Percentiles rank a stretch among this genome's conserved stretches.
Evolutionary conservation across 805 yeast species (phyloP).

Genomic region (Saitoella complicata): DNA sequence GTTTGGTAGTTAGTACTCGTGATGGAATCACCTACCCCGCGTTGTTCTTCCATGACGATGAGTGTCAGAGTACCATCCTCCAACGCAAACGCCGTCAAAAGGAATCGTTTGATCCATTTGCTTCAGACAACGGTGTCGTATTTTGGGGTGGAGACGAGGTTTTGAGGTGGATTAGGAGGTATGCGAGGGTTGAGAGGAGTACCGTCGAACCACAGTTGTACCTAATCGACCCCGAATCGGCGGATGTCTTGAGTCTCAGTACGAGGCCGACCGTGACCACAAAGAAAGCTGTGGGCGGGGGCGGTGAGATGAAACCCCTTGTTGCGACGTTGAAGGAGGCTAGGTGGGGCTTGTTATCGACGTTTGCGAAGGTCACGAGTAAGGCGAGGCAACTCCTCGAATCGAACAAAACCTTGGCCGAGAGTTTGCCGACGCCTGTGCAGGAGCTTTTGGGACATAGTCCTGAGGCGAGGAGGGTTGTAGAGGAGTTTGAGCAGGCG

Average conservation of each 20-base stretch:
- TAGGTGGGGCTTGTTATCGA: conserved; percentile 74
- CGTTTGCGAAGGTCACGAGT: conserved; percentile 63
- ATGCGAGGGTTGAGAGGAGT: conserved; percentile 50
- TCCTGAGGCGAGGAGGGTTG: conserved; percentile 40
- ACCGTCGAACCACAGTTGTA: conserved; percentile 55
- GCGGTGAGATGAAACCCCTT: conserved; percentile 26
- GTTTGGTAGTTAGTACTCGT: conserved; percentile 55
- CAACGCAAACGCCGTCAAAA: conserved; percentile 44
- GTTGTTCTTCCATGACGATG: conserved; percentile 83
- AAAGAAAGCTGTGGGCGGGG: conserved; percentile 8
- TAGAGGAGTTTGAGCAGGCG: conserved; percentile 87
- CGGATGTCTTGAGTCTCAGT: conserved; percentile 43
- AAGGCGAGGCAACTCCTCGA: conserved; percentile 48
- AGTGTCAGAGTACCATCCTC: conserved; percentile 53
- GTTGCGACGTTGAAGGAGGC: conserved; percentile 44
- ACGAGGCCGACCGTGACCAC: conserved; percentile 26
- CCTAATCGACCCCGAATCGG: conserved; percentile 62
- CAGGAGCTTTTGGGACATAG: background rate
- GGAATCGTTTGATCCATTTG: conserved; percentile 55
- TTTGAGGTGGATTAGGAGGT: conserved; percentile 34
- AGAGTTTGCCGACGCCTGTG: conserved; percentile 52
- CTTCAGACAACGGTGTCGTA: conserved; percentile 24
- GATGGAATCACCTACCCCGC: conserved; percentile 59
- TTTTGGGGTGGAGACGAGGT: conserved; percentile 92
- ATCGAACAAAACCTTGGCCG: conserved; percentile 39